Base-by-base conservation (phyloP, 129 eudicot species). In the Chrysanthemum seticuspe region DNA sequence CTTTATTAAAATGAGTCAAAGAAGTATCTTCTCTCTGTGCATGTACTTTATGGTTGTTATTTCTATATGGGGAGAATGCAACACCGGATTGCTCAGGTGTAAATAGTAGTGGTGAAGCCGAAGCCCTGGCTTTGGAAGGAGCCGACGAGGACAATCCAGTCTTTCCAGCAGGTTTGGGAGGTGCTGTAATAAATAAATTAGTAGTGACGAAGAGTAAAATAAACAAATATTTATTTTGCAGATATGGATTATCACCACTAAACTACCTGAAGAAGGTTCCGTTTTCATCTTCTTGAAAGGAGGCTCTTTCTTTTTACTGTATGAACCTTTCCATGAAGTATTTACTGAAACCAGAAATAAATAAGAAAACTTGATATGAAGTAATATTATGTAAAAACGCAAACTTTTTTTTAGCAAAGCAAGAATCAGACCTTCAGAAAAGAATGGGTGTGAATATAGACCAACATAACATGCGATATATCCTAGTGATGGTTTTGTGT, bases 251-350 rank as follows among this genome's bases (percentile, higher is more conserved):
- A 62, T 36, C 55, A 70, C 70, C 64, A 34, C 49, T 27, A n/a
- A 45, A 72, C 48, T 82, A 90, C 99, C 96, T 90, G 91, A 70
- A 74, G 85, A 80, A 53, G 94, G 77, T 67, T 91, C 99, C 60
- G 86, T 71, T 83, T 84, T 88, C 79, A 80, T 72, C 85, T 91
- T 95, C 70, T 90, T 87, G 54, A 76, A 80, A 76, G 89, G 96
- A 71, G 96, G 91, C 68, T 92, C 97, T 83, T 86, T 87, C 82
- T 86, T 88, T 71, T 90, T 81, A 77, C 90, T 94, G 75, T 74
- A 86, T 64, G 83, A 60, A 75, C 59, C 89, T 81, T 77, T 90
- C 97, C 96, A 81, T 63, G 77, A 76, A 86, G 74, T 90, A 83
- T 82, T 90, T 55, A 82, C 98, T 94, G 85, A 59, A 75, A 70